phyloP scores from a whole-genome alignment of 2,329 filamentous ascomycete genomes.

The Fusarium nodosum region DNA sequence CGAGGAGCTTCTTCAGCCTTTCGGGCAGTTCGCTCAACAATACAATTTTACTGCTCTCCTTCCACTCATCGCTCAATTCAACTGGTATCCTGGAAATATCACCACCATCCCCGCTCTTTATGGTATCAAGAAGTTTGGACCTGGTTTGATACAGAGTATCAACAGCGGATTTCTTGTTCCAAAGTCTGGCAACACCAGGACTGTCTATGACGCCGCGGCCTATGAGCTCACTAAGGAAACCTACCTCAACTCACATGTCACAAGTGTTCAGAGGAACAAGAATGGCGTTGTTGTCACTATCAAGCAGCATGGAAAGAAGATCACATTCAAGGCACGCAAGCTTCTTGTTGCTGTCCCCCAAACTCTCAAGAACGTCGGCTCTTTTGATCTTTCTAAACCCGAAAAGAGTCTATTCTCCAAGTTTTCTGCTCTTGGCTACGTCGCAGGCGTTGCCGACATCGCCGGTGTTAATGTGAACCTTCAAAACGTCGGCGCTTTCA shows the following conservation, averaged over 20 bases:
- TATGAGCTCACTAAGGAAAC: slow-evolving; percentile 1
- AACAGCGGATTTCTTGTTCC: slow-evolving; percentile 21
- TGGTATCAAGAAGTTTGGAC: slow-evolving; percentile 40
- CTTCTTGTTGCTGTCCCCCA: slow-evolving; percentile 40
- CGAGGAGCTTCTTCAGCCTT: slow-evolving; percentile 35
- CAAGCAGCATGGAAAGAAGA: slow-evolving; percentile 4
- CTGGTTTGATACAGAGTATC: slow-evolving; percentile 27
- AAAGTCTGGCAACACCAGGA: slow-evolving; percentile 25
- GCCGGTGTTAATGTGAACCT: slow-evolving; percentile 20
- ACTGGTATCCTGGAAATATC: slow-evolving; percentile 41
- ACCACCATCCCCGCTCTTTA: slow-evolving; percentile 35
- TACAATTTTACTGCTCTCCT: slow-evolving; percentile 36
- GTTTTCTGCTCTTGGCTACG: slow-evolving; percentile 29
- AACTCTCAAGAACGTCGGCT: slow-evolving; percentile 22
- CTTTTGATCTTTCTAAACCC: slow-evolving; percentile 10
- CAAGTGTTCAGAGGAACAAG: slow-evolving; percentile 4
- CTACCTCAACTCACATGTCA: slow-evolving; percentile 26
- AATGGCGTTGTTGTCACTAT: slow-evolving; percentile 14
- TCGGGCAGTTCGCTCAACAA: slow-evolving; percentile 34
- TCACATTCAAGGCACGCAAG: slow-evolving; percentile 29
- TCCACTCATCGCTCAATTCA: slow-evolving; percentile 27
- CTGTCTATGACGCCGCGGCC: slow-evolving; percentile 31
- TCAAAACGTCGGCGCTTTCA: slow-evolving; percentile 33
- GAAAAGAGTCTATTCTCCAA: slow-evolving; percentile 34
- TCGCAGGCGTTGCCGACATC: slow-evolving; percentile 28